These are phyloP conservation scores for Dryadomyces quercus-mongolicae DNA, from an alignment of 2,329 filamentous ascomycete species.

Conservation along the genomic window DNA sequence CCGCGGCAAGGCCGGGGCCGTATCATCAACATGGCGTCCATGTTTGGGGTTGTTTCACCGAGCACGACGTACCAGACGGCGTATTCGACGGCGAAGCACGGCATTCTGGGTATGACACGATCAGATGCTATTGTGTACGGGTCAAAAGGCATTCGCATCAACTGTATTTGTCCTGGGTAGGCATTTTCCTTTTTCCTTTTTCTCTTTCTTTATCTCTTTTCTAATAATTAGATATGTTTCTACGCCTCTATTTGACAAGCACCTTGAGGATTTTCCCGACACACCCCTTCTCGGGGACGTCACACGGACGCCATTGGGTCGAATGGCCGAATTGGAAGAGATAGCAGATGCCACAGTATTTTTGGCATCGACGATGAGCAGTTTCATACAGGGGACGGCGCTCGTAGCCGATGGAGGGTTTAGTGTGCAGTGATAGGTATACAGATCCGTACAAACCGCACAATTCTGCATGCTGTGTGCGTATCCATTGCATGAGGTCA, in stretches of 20 bases:
- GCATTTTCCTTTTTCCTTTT: too few species aligned
- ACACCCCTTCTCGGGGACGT: slow-evolving; percentile 25
- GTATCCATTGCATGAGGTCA: too few species aligned
- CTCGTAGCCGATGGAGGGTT: slow-evolving; percentile 36
- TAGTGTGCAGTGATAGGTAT: not conserved
- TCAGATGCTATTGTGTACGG: slow-evolving; percentile 42
- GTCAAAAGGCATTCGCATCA: slow-evolving; percentile 39
- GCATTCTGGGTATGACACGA: slow-evolving; percentile 38
- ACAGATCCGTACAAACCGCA: too few species aligned
- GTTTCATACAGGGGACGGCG: slow-evolving; percentile 36
- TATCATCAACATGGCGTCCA: slow-evolving; percentile 42
- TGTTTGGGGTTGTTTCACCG: slow-evolving; percentile 34
- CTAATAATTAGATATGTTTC: slow-evolving; percentile 7
- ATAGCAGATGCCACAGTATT: slow-evolving; percentile 40
- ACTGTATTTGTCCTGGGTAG: slow-evolving; percentile 45
- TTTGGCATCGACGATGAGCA: slow-evolving; percentile 37
- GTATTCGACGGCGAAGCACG: slow-evolving; percentile 39
- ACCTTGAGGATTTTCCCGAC: slow-evolving; percentile 14
- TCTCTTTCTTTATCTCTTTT: too few species aligned
- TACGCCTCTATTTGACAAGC: slow-evolving; percentile 8
- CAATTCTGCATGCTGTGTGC: too few species aligned
- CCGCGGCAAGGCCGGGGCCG: slow-evolving; percentile 29
- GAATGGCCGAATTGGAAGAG: slow-evolving; percentile 36
- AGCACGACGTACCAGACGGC: slow-evolving; percentile 27
- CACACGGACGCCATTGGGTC: slow-evolving; percentile 31